These are phyloP conservation scores for Meyerozyma carpophila DNA, from an alignment of 1,139 yeast species.

Conservation along the genomic window DNA sequence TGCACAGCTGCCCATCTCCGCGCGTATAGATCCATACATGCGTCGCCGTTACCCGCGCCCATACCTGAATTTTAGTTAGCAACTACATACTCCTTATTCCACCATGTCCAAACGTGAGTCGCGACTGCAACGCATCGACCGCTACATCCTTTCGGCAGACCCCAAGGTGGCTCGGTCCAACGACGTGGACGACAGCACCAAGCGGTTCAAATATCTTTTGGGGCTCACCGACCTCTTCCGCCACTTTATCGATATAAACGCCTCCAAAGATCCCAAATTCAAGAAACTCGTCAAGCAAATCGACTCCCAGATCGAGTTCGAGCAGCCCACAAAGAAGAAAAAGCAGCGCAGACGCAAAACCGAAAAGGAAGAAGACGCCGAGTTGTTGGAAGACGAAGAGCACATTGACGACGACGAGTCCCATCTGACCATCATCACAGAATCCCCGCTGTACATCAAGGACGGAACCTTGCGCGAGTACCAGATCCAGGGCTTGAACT, in stretches of 20 bases:
- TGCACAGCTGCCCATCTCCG: neutral
- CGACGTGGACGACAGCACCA: constrained; percentile 68
- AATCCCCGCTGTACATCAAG: constrained; percentile 65
- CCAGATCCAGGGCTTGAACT: constrained; percentile 50
- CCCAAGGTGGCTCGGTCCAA: constrained; percentile 50
- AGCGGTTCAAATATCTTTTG: constrained; percentile 73
- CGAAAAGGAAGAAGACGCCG: constrained; percentile 91
- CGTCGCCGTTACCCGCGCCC: constrained; percentile 1
- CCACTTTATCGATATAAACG: constrained; percentile 79
- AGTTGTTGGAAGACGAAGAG: constrained; percentile 73
- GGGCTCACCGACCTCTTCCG: constrained; percentile 83
- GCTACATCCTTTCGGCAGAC: constrained; percentile 24
- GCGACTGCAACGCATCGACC: constrained; percentile 1
- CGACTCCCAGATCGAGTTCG: constrained; percentile 34
- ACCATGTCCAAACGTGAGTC: constrained; percentile 1
- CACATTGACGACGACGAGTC: constrained; percentile 39
- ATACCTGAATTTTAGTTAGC: neutral
- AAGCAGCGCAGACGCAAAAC: constrained; percentile 51
- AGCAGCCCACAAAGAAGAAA: constrained; percentile 8
- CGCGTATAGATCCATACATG: neutral
- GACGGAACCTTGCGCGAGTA: constrained; percentile 74
- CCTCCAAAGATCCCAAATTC: constrained; percentile 67
- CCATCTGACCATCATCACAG: constrained; percentile 61
- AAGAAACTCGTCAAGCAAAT: constrained; percentile 50
- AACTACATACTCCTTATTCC: neutral